Base-by-base conservation (phyloP, 768 basidiomycete genomes). In the Leucosporidium yakuticum region DNA sequence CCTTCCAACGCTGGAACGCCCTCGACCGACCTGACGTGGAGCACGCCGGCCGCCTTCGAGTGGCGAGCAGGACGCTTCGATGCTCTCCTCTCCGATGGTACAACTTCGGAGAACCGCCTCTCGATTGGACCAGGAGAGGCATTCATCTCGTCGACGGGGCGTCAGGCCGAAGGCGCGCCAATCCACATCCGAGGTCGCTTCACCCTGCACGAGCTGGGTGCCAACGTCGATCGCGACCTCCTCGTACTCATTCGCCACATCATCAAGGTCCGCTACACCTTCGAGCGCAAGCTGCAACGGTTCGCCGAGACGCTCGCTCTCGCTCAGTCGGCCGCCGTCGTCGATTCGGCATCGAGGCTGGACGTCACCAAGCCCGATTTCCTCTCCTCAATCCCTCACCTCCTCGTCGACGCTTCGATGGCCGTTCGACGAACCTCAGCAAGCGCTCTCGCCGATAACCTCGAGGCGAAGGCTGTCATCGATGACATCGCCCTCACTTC, bases 221-320 rank as follows among this genome's bases (percentile, higher is more conserved):
- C 65, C n/a, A 29, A 34, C 25, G 57, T 71, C 47, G 68, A 68
- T 7, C 73, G 66, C 15, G 64, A 65, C 25, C 60, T 74, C 4
- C 69, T 69, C 12, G 51, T 58, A n/a, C 64, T 74, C 61, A 51
- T 71, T 4, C 63, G 67, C 17, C 73, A 74, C 68, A 69, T 74
- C 54, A 34, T 68, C 50, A 49, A 29, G 32, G 69, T 73, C 15
- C 62, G 69, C 20, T 29, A 55, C 27, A 27, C 59, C 15, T 73
- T 69, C 57, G 68, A 73, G 60, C 44, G 44, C 36, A 59, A 62
- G 61, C 67, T 70, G 27, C 47, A 58, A n/a, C 34, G 29, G 14
- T 65, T 36, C 58, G 27, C 12, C 27, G 25, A 20, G 27, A 27
- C 53, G 31, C 53, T 54, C 53, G 27, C n/a, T 29, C 27, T 29